Evolutionary conservation across 495 filamentous ascomycete species (phyloP), one percentile per base, ranked within the genome.

Genomic region (Daldinia decipiens): DNA sequence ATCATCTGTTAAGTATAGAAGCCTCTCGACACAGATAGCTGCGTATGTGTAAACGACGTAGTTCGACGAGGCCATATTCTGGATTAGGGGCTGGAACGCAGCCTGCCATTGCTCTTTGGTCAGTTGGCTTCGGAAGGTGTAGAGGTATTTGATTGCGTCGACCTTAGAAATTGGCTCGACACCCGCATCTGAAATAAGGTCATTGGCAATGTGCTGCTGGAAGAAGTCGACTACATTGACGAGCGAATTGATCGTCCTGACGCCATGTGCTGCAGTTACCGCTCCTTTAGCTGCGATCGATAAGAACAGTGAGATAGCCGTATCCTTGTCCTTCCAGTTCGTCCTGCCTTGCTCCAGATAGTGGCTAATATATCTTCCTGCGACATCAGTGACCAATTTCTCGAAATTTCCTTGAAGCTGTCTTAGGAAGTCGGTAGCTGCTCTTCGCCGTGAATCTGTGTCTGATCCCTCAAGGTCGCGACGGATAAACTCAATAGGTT

Each of bases 1-100:
- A 36, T 87, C 86, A 75, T 93, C 85, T n/a, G 87, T 88, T 69
- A 98, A 86, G 75, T 88, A 93, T 24, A 99, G 85, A 0, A 92
- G 90, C 34, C 96, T 87, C 81, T 99, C 96, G 24, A 98, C 88
- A 3, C 94, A 91, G 76, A 98, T 97, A 0, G 95, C 92, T 34
- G 96, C 94, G 68, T 98, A 99, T 0, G 94, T 98, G 79, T 98
- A 97, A 17, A 98, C 93, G 58, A 98, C 94, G 75, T 97, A 98
- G 76, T 97, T 94, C 1, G 85, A 82, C 0, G 93, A 95, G 45
- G 85, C 90, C 65, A 99, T 83, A 71, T 98, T 94, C 70, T 96
- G 90, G 32, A 97, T 93, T 58, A 99, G 83, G 8, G 97, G 87
- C 15, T 93, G 91, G 74, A 99, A 92, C 3, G 93, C 94, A 59